phyloP scores from a whole-genome alignment of 805 yeast genomes.

The Jamesozyma piceae region DNA sequence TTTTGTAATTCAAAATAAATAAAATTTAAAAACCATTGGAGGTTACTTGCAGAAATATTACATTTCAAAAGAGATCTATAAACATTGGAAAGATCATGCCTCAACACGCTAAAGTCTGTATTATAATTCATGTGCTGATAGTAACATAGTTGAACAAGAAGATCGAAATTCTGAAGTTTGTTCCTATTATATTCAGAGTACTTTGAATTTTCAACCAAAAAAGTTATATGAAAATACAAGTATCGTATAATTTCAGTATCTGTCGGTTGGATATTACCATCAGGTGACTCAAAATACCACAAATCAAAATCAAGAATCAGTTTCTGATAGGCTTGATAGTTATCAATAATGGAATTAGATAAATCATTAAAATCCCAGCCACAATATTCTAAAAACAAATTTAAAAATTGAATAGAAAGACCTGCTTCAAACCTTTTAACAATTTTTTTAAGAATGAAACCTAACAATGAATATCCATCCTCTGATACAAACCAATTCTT shows the following conservation, averaged over 20 bases:
- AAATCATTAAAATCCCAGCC: slow-evolving; percentile 50
- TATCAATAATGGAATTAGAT: slow-evolving; percentile 46
- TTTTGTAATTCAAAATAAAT: slow-evolving; percentile 40
- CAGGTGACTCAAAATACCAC: slow-evolving; percentile 34
- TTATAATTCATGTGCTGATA: slow-evolving; percentile 31
- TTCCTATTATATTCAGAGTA: slow-evolving; percentile 41
- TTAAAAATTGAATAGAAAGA: slow-evolving; percentile 37
- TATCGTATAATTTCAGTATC: slow-evolving; percentile 39
- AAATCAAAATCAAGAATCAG: slow-evolving; percentile 56
- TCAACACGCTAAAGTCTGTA: slow-evolving; percentile 14
- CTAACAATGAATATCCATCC: slow-evolving; percentile 16
- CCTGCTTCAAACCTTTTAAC: slow-evolving; percentile 16
- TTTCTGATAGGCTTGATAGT: slow-evolving; percentile 46
- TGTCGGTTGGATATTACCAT: background rate
- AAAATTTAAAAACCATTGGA: slow-evolving; percentile 44
- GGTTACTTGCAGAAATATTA: slow-evolving; percentile 45
- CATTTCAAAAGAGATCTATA: slow-evolving; percentile 32
- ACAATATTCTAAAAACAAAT: slow-evolving; percentile 39
- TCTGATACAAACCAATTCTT: slow-evolving; percentile 13
- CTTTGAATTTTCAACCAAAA: slow-evolving; percentile 45
- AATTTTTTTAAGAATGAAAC: slow-evolving; percentile 11
- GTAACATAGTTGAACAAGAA: slow-evolving; percentile 30
- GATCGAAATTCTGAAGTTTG: slow-evolving; percentile 45
- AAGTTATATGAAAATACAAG: slow-evolving; percentile 49
- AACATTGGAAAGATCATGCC: slow-evolving; percentile 12